Evolutionary conservation across 495 filamentous ascomycete genomes (phyloP).

Genomic region (Aspergillus egyptiacus): DNA sequence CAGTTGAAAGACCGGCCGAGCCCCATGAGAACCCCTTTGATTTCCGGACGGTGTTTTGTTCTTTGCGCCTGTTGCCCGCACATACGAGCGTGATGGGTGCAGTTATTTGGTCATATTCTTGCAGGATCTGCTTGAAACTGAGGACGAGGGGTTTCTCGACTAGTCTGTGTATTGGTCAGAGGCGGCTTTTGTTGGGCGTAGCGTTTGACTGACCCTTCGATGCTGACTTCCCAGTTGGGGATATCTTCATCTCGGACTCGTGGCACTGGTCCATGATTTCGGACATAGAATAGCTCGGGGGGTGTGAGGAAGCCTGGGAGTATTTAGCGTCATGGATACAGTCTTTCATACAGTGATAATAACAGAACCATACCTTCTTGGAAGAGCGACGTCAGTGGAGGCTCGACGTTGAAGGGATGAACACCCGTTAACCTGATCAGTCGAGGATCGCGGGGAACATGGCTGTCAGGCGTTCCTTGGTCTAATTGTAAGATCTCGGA

Average conservation of each 20-base stretch:
- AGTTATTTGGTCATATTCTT: slow-evolving; percentile 76
- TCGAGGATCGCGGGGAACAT: slow-evolving; percentile 81
- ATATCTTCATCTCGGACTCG: slow-evolving; percentile 65
- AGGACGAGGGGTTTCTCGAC: slow-evolving; percentile 74
- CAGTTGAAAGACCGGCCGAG: slow-evolving; percentile 80
- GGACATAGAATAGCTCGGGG: slow-evolving; percentile 91
- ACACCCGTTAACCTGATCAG: slow-evolving; percentile 85
- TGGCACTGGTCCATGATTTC: slow-evolving; percentile 89
- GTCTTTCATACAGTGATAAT: background rate
- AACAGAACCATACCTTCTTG: slow-evolving; percentile 53
- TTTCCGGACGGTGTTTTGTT: slow-evolving; percentile 88
- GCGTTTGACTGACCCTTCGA: slow-evolving; percentile 62
- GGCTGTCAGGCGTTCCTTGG: slow-evolving; percentile 73
- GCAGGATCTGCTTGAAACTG: slow-evolving; percentile 66
- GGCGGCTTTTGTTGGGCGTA: background rate
- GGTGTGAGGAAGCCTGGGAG: slow-evolving; percentile 70
- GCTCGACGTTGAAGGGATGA: slow-evolving; percentile 93
- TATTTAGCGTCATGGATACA: background rate
- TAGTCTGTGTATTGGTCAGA: slow-evolving; percentile 36
- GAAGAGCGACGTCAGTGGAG: slow-evolving; percentile 73
- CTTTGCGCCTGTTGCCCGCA: slow-evolving; percentile 89
- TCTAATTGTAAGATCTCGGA: slow-evolving; percentile 67
- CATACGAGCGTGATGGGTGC: slow-evolving; percentile 88
- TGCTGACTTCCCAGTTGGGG: slow-evolving; percentile 74
- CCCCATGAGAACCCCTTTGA: slow-evolving; percentile 97